A percentile compares a stretch with the other conserved stretches of the same genome.
These are phyloP conservation scores for Phytopythium litorale DNA, from an alignment of 352 stramenopile species.

Conservation along the genomic window DNA sequence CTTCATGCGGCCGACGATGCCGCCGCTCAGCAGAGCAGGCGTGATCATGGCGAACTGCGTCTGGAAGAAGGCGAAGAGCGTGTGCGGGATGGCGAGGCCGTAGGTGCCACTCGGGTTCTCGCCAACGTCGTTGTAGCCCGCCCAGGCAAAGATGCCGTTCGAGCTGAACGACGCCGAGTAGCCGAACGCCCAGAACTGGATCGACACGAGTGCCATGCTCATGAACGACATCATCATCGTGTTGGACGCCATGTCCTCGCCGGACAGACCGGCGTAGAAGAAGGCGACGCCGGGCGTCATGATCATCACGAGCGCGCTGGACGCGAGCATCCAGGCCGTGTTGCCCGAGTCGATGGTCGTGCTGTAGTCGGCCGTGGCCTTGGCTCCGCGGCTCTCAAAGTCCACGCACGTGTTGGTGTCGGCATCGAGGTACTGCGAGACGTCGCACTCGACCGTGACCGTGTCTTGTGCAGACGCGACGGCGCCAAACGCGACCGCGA, in stretches of 20 bases:
- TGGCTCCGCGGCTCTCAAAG: slow-evolving; percentile 29
- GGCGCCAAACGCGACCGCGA: slow-evolving; percentile 40
- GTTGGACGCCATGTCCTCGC: slow-evolving; percentile 24
- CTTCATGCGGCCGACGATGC: slow-evolving; percentile 37
- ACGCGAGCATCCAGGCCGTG: slow-evolving; percentile 59
- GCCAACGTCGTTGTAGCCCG: slow-evolving; percentile 14
- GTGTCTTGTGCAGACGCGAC: slow-evolving; percentile 53
- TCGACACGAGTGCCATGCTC: slow-evolving; percentile 27
- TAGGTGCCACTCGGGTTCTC: slow-evolving; percentile 12
- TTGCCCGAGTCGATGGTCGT: slow-evolving; percentile 41
- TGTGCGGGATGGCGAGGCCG: slow-evolving; percentile 55
- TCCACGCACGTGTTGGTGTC: slow-evolving; percentile 29
- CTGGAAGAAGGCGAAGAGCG: slow-evolving; percentile 77
- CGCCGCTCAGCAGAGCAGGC: slow-evolving; percentile 30
- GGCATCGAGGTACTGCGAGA: slow-evolving; percentile 36
- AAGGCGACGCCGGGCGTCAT: slow-evolving; percentile 34
- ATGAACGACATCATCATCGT: slow-evolving; percentile 28
- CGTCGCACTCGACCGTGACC: slow-evolving; percentile 9
- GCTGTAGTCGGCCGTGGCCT: slow-evolving; percentile 28
- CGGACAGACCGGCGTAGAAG: slow-evolving; percentile 34
- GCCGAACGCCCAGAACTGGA: slow-evolving; percentile 30
- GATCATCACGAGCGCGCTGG: slow-evolving; percentile 26
- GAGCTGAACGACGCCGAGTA: slow-evolving; percentile 26
- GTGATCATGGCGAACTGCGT: slow-evolving; percentile 43
- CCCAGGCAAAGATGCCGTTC: slow-evolving; percentile 14